phyloP scores from a whole-genome alignment of 2,329 filamentous ascomycete genomes.

The Penicillium sp. region DNA sequence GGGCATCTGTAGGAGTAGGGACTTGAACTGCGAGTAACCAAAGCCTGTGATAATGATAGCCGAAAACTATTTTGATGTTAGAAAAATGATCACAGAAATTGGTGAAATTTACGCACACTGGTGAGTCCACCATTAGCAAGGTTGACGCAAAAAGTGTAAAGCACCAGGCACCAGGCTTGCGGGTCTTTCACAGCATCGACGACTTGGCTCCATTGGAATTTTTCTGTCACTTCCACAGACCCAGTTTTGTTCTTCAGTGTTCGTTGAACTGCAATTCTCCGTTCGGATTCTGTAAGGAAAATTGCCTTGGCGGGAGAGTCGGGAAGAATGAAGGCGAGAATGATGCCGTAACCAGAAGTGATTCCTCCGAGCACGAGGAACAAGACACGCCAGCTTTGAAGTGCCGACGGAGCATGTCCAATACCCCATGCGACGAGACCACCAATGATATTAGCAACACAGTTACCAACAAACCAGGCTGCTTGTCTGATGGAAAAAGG shows the following conservation, averaged over 20 bases:
- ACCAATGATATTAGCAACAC: slow-evolving; percentile 27
- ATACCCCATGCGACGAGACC: slow-evolving; percentile 23
- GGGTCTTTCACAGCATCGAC: slow-evolving; percentile 10
- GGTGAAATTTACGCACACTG: not conserved
- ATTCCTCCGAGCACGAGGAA: slow-evolving; percentile 11
- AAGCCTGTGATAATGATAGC: slow-evolving; percentile 11
- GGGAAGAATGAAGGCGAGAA: slow-evolving; percentile 7
- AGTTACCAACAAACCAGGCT: slow-evolving; percentile 29
- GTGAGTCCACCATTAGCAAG: slow-evolving; percentile 26
- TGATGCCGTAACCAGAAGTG: slow-evolving; percentile 6
- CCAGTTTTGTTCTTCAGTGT: slow-evolving; percentile 8
- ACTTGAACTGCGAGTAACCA: slow-evolving; percentile 4
- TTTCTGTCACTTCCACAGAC: not conserved
- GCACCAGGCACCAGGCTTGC: slow-evolving; percentile 21
- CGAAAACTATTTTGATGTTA: not conserved
- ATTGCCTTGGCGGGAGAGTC: slow-evolving; percentile 6
- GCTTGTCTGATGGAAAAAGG: slow-evolving; percentile 19
- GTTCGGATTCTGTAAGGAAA: slow-evolving; percentile 5
- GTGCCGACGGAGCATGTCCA: slow-evolving; percentile 26
- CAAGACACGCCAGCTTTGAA: slow-evolving; percentile 7
- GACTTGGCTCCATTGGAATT: slow-evolving; percentile 11
- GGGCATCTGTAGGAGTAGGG: slow-evolving; percentile 10
- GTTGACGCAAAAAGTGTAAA: slow-evolving; percentile 26
- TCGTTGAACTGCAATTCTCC: slow-evolving; percentile 6
- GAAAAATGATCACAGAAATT: not conserved